Conservation (phyloP, 192 early-diverging fungal species). For the Helicostylum pulchrum region DNA sequence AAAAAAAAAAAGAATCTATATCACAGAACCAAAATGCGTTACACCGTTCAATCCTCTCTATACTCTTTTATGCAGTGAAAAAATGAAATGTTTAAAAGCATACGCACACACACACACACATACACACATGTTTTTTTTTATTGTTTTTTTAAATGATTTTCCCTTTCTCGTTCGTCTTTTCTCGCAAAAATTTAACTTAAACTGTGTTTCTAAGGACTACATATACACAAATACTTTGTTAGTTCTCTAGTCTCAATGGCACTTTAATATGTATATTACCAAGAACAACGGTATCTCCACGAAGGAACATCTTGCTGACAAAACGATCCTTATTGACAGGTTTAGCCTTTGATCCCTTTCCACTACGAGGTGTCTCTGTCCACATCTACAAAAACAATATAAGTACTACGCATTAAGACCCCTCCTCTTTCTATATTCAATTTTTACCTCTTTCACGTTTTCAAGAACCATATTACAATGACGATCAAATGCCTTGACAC, state of each 20-base stretch:
- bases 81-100: background rate
- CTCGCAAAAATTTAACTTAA: conserved; percentile 5
- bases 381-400: conserved; percentile 69
- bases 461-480: conserved; percentile 99
- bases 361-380: conserved; percentile 88
- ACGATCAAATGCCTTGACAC: conserved; percentile 99
- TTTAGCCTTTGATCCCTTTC: conserved; percentile 95
- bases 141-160: too few species aligned
- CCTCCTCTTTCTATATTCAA: background rate
- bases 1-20: too few species aligned
- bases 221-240: background rate
- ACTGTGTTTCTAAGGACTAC: conserved; percentile 45
- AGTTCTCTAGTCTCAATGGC: background rate
- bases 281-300: conserved; percentile 92
- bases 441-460: conserved; percentile 89
- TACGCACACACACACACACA: too few species aligned
- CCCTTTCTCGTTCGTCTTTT: too few species aligned
- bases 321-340: conserved; percentile 98
- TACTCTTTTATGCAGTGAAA: background rate
- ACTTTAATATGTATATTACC: conserved; percentile 42
- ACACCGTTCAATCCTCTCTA: too few species aligned
- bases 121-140: too few species aligned
- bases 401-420: conserved; percentile 5
- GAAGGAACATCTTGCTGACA: conserved; percentile 96
- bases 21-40: too few species aligned